phyloP scores from a whole-genome alignment of 2,329 filamentous ascomycete genomes.

The Xylariaceae sp. region DNA sequence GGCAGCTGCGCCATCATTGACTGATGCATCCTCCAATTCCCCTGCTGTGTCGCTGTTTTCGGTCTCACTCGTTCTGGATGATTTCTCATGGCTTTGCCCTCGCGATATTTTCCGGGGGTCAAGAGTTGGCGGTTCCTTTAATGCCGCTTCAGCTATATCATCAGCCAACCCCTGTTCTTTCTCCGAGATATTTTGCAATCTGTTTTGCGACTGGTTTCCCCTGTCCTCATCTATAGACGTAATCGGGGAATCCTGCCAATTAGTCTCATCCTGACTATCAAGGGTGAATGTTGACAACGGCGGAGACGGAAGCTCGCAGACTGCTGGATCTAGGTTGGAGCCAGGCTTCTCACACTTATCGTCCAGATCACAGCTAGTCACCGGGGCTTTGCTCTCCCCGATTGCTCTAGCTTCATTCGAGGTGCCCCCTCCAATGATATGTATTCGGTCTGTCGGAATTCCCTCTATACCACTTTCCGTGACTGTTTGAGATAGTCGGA shows the following conservation, averaged over 20 bases:
- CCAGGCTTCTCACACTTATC: constrained; percentile 1
- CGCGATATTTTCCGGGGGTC: constrained; percentile 11
- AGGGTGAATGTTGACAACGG: constrained; percentile 29
- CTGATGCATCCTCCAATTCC: constrained; percentile 33
- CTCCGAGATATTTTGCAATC: constrained; percentile 34
- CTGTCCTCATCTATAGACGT: constrained; percentile 44
- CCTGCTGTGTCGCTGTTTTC: constrained; percentile 17
- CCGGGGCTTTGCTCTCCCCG: neutral
- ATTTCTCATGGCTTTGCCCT: constrained; percentile 10
- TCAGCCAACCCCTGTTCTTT: constrained; percentile 50
- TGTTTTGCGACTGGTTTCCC: constrained; percentile 23
- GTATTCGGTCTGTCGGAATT: neutral
- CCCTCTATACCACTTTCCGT: neutral
- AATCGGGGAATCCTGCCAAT: constrained; percentile 41
- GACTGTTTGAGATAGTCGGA: neutral
- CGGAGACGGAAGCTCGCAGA: constrained; percentile 25
- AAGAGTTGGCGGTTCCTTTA: constrained; percentile 27
- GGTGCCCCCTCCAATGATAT: neutral
- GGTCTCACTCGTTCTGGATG: constrained; percentile 2
- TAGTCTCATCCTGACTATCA: constrained; percentile 31
- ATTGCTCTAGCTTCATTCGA: neutral
- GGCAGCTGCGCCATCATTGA: constrained; percentile 2
- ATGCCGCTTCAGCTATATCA: constrained; percentile 36
- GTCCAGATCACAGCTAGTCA: neutral
- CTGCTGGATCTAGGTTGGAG: constrained; percentile 15